These are phyloP conservation scores for Lablab purpureus DNA, from an alignment of 306 rosid species.

Conservation along the genomic window DNA sequence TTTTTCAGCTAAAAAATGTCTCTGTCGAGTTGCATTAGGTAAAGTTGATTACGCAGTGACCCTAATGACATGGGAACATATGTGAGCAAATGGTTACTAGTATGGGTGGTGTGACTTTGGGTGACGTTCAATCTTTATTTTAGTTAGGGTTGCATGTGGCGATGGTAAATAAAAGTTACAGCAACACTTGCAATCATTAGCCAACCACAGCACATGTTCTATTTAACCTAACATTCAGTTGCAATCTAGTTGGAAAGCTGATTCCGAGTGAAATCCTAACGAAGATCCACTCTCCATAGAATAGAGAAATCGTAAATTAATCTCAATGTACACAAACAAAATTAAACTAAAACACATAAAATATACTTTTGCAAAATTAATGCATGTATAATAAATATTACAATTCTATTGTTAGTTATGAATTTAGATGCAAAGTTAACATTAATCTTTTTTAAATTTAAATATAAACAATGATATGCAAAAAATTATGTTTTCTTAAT, in stretches of 20 bases:
- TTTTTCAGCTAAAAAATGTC: too few species aligned
- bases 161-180: slow-evolving; percentile 23
- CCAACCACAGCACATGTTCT: slow-evolving; percentile 11
- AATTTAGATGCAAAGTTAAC: background rate
- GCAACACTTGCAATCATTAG: slow-evolving; percentile 4
- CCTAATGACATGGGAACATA: background rate
- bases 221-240: slow-evolving; percentile 23
- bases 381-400: too few species aligned
- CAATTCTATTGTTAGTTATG: too few species aligned
- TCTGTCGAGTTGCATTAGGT: background rate
- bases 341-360: background rate
- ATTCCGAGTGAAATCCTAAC: slow-evolving; percentile 7
- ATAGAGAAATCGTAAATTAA: background rate
- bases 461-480: background rate
- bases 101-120: background rate
- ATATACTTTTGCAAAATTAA: background rate
- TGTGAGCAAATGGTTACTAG: background rate
- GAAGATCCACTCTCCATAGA: background rate
- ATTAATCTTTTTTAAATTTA: background rate
- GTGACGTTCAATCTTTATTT: background rate
- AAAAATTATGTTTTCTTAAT: background rate
- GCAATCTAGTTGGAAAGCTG: slow-evolving; percentile 50
- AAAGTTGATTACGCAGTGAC: background rate
- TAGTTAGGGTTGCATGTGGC: background rate
- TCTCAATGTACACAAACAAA: background rate